Evolutionary conservation across 73 alveolate genomes (phyloP).

Genomic region (Stentor coeruleus): DNA sequence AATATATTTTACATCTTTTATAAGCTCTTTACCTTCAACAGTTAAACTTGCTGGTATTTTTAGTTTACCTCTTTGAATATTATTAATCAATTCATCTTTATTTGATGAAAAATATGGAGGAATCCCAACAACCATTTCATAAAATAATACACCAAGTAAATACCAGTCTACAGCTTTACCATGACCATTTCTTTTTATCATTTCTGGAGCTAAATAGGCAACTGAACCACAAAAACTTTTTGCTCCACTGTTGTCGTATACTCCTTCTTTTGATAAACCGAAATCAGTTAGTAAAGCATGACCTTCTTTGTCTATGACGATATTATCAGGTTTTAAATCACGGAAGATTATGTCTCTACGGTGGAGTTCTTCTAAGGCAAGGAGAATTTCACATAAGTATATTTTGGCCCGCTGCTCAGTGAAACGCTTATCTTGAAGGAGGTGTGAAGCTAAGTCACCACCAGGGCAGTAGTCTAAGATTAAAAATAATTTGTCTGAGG

Average conservation of each 20-base stretch:
- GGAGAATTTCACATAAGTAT: conserved; percentile 84
- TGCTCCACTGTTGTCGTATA: conserved; percentile 64
- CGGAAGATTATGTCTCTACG: conserved; percentile 86
- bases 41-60: conserved; percentile 73
- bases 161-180: conserved; percentile 92
- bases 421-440: conserved; percentile 73
- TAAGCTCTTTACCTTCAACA: conserved; percentile 52
- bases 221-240: conserved; percentile 92
- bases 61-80: conserved; percentile 76
- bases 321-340: conserved; percentile 97
- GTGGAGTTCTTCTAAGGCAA: conserved; percentile 95
- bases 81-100: conserved; percentile 77
- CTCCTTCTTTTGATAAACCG: conserved; percentile 96
- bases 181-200: conserved; percentile 81
- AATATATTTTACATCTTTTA: conserved; percentile 20
- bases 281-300: conserved; percentile 96
- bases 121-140: conserved; percentile 92
- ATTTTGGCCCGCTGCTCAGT: conserved; percentile 80
- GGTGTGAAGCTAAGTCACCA: conserved; percentile 91
- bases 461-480: conserved; percentile 96
- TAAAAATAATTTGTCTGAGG: conserved; percentile 41
- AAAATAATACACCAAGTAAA: conserved; percentile 72
- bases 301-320: conserved; percentile 90
- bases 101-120: conserved; percentile 94
- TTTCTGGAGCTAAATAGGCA: conserved; percentile 94